Evolutionary conservation across 768 basidiomycete species (phyloP).

Genomic region (Chalciporus piperatus): DNA sequence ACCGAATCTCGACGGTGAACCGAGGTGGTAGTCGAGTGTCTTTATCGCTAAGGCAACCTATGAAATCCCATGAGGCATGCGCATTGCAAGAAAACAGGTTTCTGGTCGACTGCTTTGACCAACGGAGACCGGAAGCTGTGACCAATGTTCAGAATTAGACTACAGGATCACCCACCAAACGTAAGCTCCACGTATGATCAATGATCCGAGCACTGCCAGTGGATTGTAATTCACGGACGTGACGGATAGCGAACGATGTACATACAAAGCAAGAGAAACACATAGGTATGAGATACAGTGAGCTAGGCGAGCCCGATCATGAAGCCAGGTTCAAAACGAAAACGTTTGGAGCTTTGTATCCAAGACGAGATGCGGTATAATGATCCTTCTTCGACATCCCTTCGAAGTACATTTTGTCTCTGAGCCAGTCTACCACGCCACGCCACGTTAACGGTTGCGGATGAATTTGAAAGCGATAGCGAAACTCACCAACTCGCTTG

Average conservation of each 20-base stretch:
- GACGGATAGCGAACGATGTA: not conserved
- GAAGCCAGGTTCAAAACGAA: conserved; percentile 65
- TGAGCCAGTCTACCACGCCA: conserved; percentile 62
- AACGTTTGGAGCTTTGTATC: conserved; percentile 76
- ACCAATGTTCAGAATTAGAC: not conserved
- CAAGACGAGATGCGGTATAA: conserved; percentile 60
- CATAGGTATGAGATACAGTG: conserved; percentile 2
- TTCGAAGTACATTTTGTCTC: conserved; percentile 72
- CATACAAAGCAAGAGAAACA: conserved; percentile 9
- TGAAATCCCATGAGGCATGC: not conserved
- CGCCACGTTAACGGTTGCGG: not conserved
- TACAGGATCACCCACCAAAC: not conserved
- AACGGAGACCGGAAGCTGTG: not conserved
- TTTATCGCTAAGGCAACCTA: too few species aligned
- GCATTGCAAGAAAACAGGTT: not conserved
- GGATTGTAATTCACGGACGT: too few species aligned
- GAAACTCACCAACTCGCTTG: conserved; percentile 60
- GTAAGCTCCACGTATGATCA: not conserved
- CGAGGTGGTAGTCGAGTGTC: too few species aligned
- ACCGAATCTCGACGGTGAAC: too few species aligned
- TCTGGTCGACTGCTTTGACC: not conserved
- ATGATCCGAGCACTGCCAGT: not conserved
- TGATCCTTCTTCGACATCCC: conserved; percentile 55
- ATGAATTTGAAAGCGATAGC: not conserved
- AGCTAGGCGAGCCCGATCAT: conserved; percentile 25